Conservation (phyloP, 2,329 filamentous ascomycete genomes). For the Pseudogymnoascus sp. region DNA sequence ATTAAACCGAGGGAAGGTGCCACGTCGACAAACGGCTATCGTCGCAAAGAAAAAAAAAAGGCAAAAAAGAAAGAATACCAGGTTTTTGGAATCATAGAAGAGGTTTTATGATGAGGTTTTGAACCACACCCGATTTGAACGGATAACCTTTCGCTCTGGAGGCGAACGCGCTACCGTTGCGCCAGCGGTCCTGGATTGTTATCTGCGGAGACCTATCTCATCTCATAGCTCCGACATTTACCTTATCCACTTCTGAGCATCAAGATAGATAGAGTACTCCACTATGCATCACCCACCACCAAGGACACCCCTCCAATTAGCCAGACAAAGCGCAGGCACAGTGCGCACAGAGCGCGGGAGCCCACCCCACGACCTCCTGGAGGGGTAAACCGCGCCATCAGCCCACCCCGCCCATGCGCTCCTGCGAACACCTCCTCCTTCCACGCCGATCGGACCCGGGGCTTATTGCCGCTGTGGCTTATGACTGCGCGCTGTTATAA, state of each 20-base stretch:
- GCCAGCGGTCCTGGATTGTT: conserved; percentile 9
- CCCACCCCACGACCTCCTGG: not conserved
- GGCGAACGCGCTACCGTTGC: conserved; percentile 12
- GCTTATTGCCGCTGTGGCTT: not conserved
- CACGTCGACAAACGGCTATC: not conserved
- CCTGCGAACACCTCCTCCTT: conserved; percentile 1
- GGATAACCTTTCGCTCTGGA: conserved; percentile 12
- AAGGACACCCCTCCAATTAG: not conserved
- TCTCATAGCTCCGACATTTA: not conserved
- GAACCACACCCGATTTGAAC: conserved; percentile 12
- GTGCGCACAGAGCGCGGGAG: not conserved
- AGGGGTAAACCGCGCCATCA: conserved; percentile 2
- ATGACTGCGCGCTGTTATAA: not conserved
- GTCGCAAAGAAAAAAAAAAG: not conserved
- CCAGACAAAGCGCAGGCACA: not conserved
- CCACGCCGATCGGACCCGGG: not conserved
- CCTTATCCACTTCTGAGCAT: not conserved
- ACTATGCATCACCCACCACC: not conserved
- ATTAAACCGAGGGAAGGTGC: conserved; percentile 8
- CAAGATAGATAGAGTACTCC: not conserved
- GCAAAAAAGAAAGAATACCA: not conserved
- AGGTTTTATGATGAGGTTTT: conserved; percentile 9
- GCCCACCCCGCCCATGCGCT: not conserved
- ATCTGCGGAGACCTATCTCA: not conserved
- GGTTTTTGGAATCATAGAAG: not conserved